Evolutionary conservation across 2,329 filamentous ascomycete genomes (phyloP), one percentile per base, ranked within the genome.

Genomic region (Septoria linicola): DNA sequence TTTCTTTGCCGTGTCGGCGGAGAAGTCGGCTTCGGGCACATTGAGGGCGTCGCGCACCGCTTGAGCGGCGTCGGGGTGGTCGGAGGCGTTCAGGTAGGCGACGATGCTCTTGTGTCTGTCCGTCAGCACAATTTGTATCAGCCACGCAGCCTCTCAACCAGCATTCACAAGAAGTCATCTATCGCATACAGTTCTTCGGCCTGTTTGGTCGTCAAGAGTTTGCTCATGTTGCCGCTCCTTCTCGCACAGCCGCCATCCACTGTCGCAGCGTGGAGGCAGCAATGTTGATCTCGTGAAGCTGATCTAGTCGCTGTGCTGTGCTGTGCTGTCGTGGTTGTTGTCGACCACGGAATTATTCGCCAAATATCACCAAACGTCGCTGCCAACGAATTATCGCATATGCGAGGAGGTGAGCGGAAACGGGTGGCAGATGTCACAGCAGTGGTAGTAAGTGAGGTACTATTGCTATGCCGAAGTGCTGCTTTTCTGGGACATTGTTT

Each of bases 81-180:
- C 86, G 67, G 82, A 84, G 27, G 88, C 84, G 40, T 83, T 79
- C 16, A 96, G 78, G 69, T 96, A 96, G 61, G 91, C 89, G 67
- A 96, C 87, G 63, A 96, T 89, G 58, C 90, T 88, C 76, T 95
- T 95, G 78, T 96, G 89, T 67, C 89, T 95, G 73, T 67, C 89
- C 95, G 73, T 66, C 62, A 57, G 48, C 58, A 59, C 35, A 34
- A n/a, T n/a, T 14, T 34, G 37, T 51, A 66, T 69, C 63, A 67
- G 67, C 62, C 51, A 61, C 42, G 46, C 44, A 40, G 44, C 35
- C 36, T 37, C 43, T 46, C 41, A 51, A 39, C 30, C 36, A n/a
- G 51, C 51, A 53, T 53, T 49, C 36, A 47, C 45, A 21, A 37
- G 36, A 27, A 23, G 10, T n/a, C n/a, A n/a, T n/a, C n/a, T n/a